Base-by-base conservation (phyloP, 1,284 basidiomycete species). In the Neolentinus lepideus region DNA sequence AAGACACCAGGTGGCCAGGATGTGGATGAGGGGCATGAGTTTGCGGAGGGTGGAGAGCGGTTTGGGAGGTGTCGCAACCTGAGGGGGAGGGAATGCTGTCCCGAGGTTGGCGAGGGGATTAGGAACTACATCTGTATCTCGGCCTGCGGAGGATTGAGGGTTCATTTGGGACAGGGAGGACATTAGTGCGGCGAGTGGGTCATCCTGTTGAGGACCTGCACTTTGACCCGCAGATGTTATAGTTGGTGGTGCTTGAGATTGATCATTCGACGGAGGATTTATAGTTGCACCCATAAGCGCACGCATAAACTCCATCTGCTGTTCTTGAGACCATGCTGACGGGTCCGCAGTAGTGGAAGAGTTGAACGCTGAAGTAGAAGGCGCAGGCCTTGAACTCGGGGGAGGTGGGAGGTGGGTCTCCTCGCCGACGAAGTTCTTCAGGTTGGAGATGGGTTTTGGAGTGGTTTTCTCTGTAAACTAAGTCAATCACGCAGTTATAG, bases 361-460 rank as follows among this genome's bases (percentile, higher is more conserved):
- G 61, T 57, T 63, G 38, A 54, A 54, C 51, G 46, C 60, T 25
- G 51, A 27, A 57, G 56, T 33, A 51, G 54, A 58, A 43, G 58
- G 56, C 60, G 61, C 58, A 51, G 66, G 58, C 56, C 67, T 61
- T 21, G 69, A 61, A 59, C 71, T 60, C 53, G 66, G 56, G 59
- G 72, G 72, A 55, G 67, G 75, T 2, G 78, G 79, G 68, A 80
- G 74, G 51, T 63, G 63, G 21, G 75, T 72, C 33, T 83, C 79
- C 62, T 90, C 87, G 12, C 85, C 86, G 0, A 88, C 67, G 62
- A 88, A 88, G 27, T 71, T 72, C n/a, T 72, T 69, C 3, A 76
- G 65, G 43, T 62, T 67, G 2, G 67, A 65, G 51, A 56, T 63
- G 2, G 64, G 58, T 4, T 62, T 53, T 31, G 77, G 73, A 19